Conservation (phyloP, 495 filamentous ascomycete genomes). For the Darksidea phi region DNA sequence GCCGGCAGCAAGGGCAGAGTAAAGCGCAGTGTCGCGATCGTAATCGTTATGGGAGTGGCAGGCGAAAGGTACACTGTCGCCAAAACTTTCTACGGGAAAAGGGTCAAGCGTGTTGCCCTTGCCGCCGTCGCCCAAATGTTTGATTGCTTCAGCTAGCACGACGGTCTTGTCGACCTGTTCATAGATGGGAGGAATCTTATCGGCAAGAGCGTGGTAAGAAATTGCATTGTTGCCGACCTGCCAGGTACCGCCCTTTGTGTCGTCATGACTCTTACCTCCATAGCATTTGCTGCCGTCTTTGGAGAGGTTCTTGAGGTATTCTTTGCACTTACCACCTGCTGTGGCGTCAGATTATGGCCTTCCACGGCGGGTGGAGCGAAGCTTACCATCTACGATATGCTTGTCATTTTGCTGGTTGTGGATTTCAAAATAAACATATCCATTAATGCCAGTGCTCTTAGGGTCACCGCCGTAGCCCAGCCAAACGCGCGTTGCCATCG, state of each 20-base stretch:
- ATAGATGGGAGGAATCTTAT: constrained; percentile 6
- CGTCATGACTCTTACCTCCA: constrained; percentile 1
- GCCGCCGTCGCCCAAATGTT: not conserved
- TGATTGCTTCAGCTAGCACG: not conserved
- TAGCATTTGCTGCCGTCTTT: constrained; percentile 2
- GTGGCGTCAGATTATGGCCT: not conserved
- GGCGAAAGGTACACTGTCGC: constrained; percentile 12
- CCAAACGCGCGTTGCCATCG: constrained; percentile 13
- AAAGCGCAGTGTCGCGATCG: constrained; percentile 22
- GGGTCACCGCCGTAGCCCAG: constrained; percentile 8
- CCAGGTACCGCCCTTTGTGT: constrained; percentile 15
- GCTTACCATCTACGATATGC: constrained; percentile 9
- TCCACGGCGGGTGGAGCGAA: not conserved
- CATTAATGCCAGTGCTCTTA: constrained; percentile 6
- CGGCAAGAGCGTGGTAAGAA: constrained; percentile 18
- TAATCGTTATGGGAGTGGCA: constrained; percentile 36
- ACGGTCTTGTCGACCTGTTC: constrained; percentile 7
- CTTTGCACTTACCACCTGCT: constrained; percentile 6
- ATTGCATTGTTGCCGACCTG: constrained; percentile 7
- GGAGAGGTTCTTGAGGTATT: constrained; percentile 5
- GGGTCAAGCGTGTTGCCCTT: constrained; percentile 10
- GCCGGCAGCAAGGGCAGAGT: constrained; percentile 35
- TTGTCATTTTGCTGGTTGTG: constrained; percentile 7
- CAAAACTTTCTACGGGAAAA: constrained; percentile 2
- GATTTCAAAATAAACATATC: constrained; percentile 15